Conservation (phyloP, 78 protist species). For the Pigoraptor vietnamica region DNA sequence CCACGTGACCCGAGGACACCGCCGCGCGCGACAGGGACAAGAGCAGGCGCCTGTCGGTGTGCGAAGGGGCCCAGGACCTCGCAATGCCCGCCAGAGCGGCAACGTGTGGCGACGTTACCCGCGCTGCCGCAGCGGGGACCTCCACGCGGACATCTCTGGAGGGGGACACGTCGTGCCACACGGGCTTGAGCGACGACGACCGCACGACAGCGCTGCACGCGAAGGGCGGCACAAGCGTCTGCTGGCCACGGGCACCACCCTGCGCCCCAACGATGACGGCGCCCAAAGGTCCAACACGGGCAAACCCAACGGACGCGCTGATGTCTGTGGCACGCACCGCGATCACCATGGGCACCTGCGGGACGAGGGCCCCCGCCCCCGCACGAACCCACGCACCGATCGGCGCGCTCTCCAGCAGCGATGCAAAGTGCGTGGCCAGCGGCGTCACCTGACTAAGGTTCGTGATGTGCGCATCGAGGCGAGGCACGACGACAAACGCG, state of each 20-base stretch:
- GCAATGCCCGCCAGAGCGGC: background rate
- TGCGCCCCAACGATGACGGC: background rate
- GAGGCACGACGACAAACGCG: background rate
- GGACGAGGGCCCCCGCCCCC: background rate
- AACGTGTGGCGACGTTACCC: background rate
- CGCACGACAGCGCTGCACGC: background rate
- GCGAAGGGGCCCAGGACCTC: background rate
- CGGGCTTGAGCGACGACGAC: background rate
- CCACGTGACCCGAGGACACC: background rate
- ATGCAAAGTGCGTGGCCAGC: background rate
- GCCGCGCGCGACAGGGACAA: background rate
- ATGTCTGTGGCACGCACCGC: background rate
- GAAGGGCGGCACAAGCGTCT: too few species aligned
- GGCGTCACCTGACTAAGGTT: background rate
- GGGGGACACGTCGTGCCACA: background rate
- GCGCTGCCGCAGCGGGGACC: background rate
- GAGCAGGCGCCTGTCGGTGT: background rate
- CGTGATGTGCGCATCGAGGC: background rate
- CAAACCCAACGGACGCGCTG: background rate
- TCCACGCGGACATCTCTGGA: background rate
- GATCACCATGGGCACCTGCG: background rate
- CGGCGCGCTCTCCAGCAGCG: background rate
- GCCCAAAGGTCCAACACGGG: background rate
- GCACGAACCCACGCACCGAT: background rate
- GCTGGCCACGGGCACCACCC: too few species aligned